A percentile compares a stretch with the other conserved stretches of the same genome.
Conservation (phyloP, 257 asterid species). For the Nyctanthes arbortristis region DNA sequence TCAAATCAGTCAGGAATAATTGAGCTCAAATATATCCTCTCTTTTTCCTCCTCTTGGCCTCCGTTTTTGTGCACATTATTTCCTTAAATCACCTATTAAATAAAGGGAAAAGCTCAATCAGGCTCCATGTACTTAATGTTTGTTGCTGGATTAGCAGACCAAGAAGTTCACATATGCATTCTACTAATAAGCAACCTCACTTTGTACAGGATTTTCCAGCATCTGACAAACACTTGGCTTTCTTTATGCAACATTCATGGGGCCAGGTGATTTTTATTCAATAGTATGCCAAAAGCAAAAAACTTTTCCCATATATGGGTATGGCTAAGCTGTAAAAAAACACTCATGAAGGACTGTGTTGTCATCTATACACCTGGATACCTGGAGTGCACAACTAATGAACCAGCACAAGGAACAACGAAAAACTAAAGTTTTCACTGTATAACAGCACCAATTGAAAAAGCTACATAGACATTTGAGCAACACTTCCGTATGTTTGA, state of each 20-base stretch:
- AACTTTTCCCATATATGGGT: not conserved
- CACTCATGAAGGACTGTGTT: not conserved
- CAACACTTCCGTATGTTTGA: constrained; percentile 9
- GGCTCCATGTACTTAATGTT: not conserved
- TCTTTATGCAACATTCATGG: too few relatives aligned
- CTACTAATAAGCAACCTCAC: not conserved
- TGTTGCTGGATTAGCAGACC: not conserved
- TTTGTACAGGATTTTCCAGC: not conserved
- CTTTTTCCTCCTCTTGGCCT: not conserved
- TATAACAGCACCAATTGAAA: constrained; percentile 8
- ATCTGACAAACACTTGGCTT: not conserved
- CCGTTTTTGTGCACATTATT: not conserved
- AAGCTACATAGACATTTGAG: constrained; percentile 2
- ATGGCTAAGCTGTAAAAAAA: constrained; percentile 8
- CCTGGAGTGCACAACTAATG: not conserved
- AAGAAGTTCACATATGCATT: not conserved
- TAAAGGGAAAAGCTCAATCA: not conserved
- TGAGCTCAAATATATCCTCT: not conserved
- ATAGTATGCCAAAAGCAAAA: not conserved
- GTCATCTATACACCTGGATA: constrained; percentile 7
- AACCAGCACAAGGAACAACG: not conserved
- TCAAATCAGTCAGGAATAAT: not conserved
- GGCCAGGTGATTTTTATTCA: not conserved
- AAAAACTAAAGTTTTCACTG: constrained; percentile 2
- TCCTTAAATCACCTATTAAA: not conserved